Conservation (phyloP, 495 filamentous ascomycete genomes). For the Hyaloscypha hepaticicola region DNA sequence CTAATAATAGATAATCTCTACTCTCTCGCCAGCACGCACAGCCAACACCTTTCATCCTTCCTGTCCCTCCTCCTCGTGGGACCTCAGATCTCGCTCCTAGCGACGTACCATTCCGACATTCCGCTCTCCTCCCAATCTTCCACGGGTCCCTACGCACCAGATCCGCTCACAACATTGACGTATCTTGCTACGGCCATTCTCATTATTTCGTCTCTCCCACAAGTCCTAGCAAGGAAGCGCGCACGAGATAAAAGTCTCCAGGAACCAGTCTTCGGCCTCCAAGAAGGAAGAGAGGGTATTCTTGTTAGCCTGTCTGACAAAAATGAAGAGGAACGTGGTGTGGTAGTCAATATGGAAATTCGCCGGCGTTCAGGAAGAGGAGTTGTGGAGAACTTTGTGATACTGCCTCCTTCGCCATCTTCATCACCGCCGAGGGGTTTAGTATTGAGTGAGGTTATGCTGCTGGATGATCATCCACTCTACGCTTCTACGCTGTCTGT, state of each 20-base stretch:
- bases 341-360: slow-evolving; percentile 85
- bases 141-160: slow-evolving; percentile 57
- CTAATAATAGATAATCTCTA: slow-evolving; percentile 65
- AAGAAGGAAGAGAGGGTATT: slow-evolving; percentile 72
- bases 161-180: slow-evolving; percentile 67
- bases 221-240: slow-evolving; percentile 63
- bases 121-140: slow-evolving; percentile 38
- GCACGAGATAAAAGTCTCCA: slow-evolving; percentile 68
- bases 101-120: slow-evolving; percentile 68
- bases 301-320: slow-evolving; percentile 54
- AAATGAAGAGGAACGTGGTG: slow-evolving; percentile 39
- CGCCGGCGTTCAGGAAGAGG: slow-evolving; percentile 76
- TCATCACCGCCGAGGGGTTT: slow-evolving; percentile 31
- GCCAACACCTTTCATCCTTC: slow-evolving; percentile 49
- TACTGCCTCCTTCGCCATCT: slow-evolving; percentile 47
- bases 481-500: slow-evolving; percentile 53
- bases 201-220: slow-evolving; percentile 55
- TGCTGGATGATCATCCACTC: slow-evolving; percentile 76
- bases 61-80: slow-evolving; percentile 52
- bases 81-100: slow-evolving; percentile 55
- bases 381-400: slow-evolving; percentile 73
- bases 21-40: slow-evolving; percentile 40
- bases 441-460: slow-evolving; percentile 43
- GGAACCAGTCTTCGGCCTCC: slow-evolving; percentile 74
- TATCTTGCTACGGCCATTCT: slow-evolving; percentile 54